Evolutionary conservation across 139 green algal species (phyloP).

Genomic region (Picochlorum sp.): DNA sequence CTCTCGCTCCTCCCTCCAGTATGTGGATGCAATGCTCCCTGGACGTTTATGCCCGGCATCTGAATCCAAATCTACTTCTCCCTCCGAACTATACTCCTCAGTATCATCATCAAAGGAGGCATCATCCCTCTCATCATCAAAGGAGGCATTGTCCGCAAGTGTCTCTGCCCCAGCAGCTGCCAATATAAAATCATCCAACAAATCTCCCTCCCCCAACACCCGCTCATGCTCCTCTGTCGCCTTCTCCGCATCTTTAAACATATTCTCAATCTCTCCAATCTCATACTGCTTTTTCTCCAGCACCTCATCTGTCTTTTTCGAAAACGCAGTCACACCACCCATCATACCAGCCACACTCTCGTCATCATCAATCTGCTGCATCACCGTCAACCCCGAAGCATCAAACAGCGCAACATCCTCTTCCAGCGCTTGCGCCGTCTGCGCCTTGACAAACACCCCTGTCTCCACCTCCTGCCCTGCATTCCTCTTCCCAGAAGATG

Average conservation of each 20-base stretch:
- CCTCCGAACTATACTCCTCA: neutral
- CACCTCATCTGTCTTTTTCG: constrained; percentile 3
- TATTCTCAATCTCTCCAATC: constrained; percentile 31
- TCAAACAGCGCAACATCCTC: constrained; percentile 37
- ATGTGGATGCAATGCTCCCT: constrained; percentile 57
- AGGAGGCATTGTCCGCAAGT: neutral
- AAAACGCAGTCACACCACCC: constrained; percentile 46
- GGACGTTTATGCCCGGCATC: neutral
- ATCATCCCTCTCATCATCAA: neutral
- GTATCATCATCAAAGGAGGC: constrained; percentile 8
- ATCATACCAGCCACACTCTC: constrained; percentile 26
- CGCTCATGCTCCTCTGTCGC: neutral
- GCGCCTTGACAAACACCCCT: constrained; percentile 32
- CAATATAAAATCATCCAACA: constrained; percentile 66
- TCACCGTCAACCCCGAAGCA: constrained; percentile 28
- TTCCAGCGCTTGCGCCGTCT: constrained; percentile 7
- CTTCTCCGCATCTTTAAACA: constrained; percentile 28
- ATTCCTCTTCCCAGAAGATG: neutral
- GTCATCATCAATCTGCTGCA: constrained; percentile 24
- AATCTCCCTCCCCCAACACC: constrained; percentile 37
- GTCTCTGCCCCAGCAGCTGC: constrained; percentile 15
- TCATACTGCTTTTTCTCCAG: constrained; percentile 16
- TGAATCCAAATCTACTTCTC: constrained; percentile 1
- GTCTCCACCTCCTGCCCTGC: neutral
- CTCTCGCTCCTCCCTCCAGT: constrained; percentile 59